Conservation (phyloP, 331 rosid genomes). For the Malus hybrid region DNA sequence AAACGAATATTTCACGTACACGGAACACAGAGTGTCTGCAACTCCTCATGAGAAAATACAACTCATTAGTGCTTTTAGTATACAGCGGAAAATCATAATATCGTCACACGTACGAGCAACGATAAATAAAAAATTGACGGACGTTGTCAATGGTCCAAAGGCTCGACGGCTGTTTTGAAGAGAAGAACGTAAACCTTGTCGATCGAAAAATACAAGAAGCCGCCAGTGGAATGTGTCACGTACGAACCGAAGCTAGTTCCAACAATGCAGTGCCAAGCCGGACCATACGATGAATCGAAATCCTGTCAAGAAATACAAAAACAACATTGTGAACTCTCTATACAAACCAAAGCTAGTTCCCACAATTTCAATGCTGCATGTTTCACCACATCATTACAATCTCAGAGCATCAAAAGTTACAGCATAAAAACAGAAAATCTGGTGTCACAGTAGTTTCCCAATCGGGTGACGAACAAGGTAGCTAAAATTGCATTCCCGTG, state of each 20-base stretch:
- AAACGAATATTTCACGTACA: background rate
- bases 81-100: background rate
- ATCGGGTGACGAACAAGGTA: background rate
- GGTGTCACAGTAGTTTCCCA: background rate
- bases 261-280: conserved; percentile 99
- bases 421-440: background rate
- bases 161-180: conserved; percentile 90
- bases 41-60: background rate
- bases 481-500: background rate
- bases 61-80: background rate
- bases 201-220: conserved; percentile 84
- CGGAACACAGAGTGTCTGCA: background rate
- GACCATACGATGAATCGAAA: conserved; percentile 80
- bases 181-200: conserved; percentile 94
- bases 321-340: conserved; percentile 5
- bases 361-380: background rate
- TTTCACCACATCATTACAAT: background rate
- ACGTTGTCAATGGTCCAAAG: conserved; percentile 48
- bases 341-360: too few relatives aligned
- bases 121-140: background rate
- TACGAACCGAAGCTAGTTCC: conserved; percentile 97
- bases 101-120: conserved; percentile 14
- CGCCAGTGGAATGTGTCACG: conserved; percentile 85
- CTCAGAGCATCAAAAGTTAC: background rate
- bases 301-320: conserved; percentile 45